A percentile compares a stretch with the other conserved stretches of the same genome.
Evolutionary conservation across 1,139 yeast genomes (phyloP).

Genomic region (Zygosaccharomyces sapae): DNA sequence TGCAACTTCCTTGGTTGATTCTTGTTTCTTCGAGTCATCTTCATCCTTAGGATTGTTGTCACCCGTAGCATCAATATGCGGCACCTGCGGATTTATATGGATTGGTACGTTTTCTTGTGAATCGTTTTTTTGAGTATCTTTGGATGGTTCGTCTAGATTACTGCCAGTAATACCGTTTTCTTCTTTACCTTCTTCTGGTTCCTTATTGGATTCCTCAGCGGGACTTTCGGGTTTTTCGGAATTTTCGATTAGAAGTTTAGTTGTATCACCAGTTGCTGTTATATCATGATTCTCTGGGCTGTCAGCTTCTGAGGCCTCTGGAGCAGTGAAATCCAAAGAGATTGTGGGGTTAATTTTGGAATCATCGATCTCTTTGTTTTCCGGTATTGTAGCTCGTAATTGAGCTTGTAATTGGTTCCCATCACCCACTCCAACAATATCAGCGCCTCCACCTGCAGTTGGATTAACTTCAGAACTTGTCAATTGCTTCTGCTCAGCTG

Average conservation of each 20-base stretch:
- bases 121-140: neutral
- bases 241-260: neutral
- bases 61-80: neutral
- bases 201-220: neutral
- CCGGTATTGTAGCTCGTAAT: constrained; percentile 7
- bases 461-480: constrained; percentile 8
- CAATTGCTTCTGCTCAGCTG: constrained; percentile 17
- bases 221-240: neutral
- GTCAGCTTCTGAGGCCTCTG: neutral
- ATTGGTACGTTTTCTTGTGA: neutral
- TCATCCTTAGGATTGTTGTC: neutral
- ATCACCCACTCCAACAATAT: constrained; percentile 22
- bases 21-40: neutral
- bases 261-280: neutral
- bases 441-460: constrained; percentile 7
- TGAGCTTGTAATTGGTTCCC: constrained; percentile 32
- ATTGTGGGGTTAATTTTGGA: constrained; percentile 3
- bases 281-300: neutral
- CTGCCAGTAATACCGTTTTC: neutral
- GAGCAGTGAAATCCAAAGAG: neutral
- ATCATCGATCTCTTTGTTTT: neutral
- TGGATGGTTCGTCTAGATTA: neutral
- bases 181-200: neutral
- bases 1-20: neutral
- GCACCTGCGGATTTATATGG: neutral